Evolutionary conservation across 129 eudicot species (phyloP).

Genomic region (Lactuca sativa): DNA sequence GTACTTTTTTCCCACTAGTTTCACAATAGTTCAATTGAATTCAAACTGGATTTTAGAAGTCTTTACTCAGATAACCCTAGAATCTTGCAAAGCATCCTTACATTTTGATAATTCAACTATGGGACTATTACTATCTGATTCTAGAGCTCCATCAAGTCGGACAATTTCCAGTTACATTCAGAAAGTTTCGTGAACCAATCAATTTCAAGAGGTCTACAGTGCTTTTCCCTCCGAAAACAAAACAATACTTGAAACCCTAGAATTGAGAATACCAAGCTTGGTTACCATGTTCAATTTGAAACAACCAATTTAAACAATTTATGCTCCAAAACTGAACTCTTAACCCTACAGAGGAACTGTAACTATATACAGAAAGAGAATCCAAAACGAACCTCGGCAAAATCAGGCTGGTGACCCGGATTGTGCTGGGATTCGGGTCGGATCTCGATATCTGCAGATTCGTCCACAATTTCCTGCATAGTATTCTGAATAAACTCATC

Average conservation of each 20-base stretch:
- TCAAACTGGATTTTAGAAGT: background rate
- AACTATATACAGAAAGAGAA: background rate
- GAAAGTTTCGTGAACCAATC: background rate
- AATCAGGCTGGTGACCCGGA: conserved; percentile 84
- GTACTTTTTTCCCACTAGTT: background rate
- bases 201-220: background rate
- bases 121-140: background rate
- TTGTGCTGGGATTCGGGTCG: conserved; percentile 96
- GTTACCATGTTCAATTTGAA: conserved; percentile 7
- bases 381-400: conserved; percentile 67
- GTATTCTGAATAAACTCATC: conserved; percentile 94
- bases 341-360: conserved; percentile 7
- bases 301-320: conserved; percentile 3
- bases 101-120: background rate
- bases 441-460: conserved; percentile 88
- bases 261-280: background rate
- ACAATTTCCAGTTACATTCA: conserved; percentile 1
- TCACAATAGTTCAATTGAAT: background rate
- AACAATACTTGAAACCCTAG: conserved; percentile 11
- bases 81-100: background rate
- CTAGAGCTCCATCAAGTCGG: conserved; percentile 13
- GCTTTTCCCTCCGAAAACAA: background rate
- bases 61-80: background rate
- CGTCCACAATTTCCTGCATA: conserved; percentile 94
- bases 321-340: background rate